Base-by-base conservation (phyloP, 2,329 filamentous ascomycete genomes). In the Xylaria hypoxylon region DNA sequence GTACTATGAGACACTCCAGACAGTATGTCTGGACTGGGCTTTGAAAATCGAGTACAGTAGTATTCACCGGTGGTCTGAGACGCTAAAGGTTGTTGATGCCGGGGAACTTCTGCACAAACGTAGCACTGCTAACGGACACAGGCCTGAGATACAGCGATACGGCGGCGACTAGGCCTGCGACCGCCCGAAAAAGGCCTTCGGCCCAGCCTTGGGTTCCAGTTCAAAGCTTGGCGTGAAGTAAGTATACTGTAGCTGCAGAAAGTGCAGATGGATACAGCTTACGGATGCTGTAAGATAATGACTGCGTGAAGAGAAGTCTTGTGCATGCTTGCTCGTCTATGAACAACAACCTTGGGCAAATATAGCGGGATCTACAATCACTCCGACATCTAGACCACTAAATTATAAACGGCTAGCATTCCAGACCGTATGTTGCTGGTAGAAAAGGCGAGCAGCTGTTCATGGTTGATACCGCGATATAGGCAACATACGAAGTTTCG, bases 151-250 rank as follows among this genome's bases (percentile, higher is more conserved):
- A 40, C 35, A 33, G 15, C 44, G 13, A 51, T 40, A 56, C 31
- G 35, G 51, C 69, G 67, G 65, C 63, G 70, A 73, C 68, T 70
- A 67, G 67, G 67, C 73, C 71, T 71, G 71, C 45, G 68, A 65
- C 64, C 65, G 56, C 68, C 71, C 70, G 69, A 71, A 67, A 52
- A 63, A 63, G 71, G 70, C 65, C 63, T 62, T 70, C 68, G 65
- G 65, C 58, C 71, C 70, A 72, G 65, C 66, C 33, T 64, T 64
- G 44, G 65, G 57, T 67, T 52, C 65, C 51, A 63, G 44, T 61
- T 40, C 38, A 24, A 50, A 57, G 45, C 61, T 67, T 58, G 61
- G 57, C 65, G 33, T 38, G 40, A 45, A 44, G 58, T 40, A 28
- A n/a, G n/a, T n/a, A n/a, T n/a, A n/a, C n/a, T n/a, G n/a, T 53